Percentiles rank a stretch among this genome's conserved stretches.
These are phyloP conservation scores for Neopestalotiopsis clavispora DNA, from an alignment of 2,329 filamentous ascomycete species.

Conservation along the genomic window DNA sequence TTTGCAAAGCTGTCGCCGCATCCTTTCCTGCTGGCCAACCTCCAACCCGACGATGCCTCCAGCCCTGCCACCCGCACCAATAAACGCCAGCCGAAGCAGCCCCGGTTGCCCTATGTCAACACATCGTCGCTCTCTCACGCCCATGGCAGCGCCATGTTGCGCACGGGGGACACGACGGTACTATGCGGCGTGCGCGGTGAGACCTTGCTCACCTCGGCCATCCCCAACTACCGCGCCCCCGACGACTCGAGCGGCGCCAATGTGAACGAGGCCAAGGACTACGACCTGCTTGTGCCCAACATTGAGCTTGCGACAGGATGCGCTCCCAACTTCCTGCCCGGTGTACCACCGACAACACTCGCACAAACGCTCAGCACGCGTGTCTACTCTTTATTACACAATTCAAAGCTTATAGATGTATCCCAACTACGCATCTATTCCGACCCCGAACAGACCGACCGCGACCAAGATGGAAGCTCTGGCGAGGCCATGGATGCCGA, in stretches of 20 bases:
- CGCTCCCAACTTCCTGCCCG: conserved; percentile 83
- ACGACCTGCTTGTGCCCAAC: conserved; percentile 87
- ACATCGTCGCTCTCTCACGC: conserved; percentile 85
- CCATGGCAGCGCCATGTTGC: conserved; percentile 86
- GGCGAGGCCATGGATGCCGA: conserved; percentile 37
- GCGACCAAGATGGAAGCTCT: conserved; percentile 33
- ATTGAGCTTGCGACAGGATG: conserved; percentile 91
- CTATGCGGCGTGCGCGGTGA: conserved; percentile 92
- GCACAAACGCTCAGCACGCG: conserved; percentile 87
- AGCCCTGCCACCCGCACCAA: conserved; percentile 75
- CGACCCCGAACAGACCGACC: conserved; percentile 31
- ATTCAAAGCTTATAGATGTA: conserved; percentile 67
- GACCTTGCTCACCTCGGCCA: conserved; percentile 75
- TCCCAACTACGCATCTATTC: conserved; percentile 73
- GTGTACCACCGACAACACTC: conserved; percentile 76
- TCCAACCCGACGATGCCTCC: conserved; percentile 62
- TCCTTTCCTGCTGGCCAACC: conserved; percentile 87
- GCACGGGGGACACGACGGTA: conserved; percentile 89
- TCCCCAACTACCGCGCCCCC: conserved; percentile 67
- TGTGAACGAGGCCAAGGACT: conserved; percentile 57
- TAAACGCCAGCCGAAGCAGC: conserved; percentile 72
- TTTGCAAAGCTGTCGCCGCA: conserved; percentile 91
- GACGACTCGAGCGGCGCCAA: conserved; percentile 39
- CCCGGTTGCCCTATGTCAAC: conserved; percentile 77
- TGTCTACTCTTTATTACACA: conserved; percentile 77